Evolutionary conservation across 805 yeast genomes (phyloP).

Genomic region (Candida jianshihensis): DNA sequence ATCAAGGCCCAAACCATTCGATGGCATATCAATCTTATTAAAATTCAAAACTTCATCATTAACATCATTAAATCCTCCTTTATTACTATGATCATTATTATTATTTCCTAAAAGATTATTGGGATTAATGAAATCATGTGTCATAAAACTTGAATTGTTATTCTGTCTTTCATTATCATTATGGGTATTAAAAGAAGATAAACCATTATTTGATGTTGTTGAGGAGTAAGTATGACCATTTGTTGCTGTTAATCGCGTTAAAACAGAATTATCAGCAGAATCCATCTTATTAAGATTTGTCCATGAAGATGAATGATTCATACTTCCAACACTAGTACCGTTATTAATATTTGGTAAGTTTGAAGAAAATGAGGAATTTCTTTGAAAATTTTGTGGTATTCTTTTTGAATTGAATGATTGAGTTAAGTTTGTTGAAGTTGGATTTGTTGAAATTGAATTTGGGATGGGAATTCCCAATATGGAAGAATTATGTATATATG

Average conservation of each 20-base stretch:
- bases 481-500: slow-evolving; percentile 2
- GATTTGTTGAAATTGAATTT: slow-evolving; percentile 17
- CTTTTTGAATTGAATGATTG: slow-evolving; percentile 22
- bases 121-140: slow-evolving; percentile 1
- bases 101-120: not conserved
- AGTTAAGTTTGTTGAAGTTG: slow-evolving; percentile 19
- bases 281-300: not conserved
- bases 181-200: no score
- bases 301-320: not conserved
- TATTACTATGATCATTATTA: not conserved
- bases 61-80: no score
- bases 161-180: no score
- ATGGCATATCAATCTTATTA: not conserved
- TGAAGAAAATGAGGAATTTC: not conserved
- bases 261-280: not conserved
- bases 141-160: not conserved
- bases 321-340: not conserved
- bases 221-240: not conserved
- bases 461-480: slow-evolving; percentile 1
- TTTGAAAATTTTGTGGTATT: slow-evolving; percentile 21
- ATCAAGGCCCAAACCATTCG: slow-evolving; percentile 6
- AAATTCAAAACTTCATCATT: not conserved
- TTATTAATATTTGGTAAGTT: not conserved
- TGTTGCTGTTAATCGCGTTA: slow-evolving; percentile 1
- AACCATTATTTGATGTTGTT: no score